A percentile compares a stretch with the other conserved stretches of the same genome.
These are phyloP conservation scores for Daldinia sp. DNA, from an alignment of 2,329 filamentous ascomycete species.

Conservation along the genomic window DNA sequence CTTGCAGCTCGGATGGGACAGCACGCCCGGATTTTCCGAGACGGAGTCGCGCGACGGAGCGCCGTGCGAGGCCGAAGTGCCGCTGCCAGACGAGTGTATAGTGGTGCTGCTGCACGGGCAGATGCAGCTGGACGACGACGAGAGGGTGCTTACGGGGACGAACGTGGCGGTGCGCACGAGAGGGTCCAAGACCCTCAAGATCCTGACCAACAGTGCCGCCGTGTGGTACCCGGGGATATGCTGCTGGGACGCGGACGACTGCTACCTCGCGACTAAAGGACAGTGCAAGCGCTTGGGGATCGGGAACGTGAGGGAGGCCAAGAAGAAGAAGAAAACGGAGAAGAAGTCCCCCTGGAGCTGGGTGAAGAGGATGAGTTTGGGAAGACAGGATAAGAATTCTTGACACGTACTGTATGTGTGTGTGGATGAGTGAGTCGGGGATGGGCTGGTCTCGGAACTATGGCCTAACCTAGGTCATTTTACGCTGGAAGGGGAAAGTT, in stretches of 20 bases:
- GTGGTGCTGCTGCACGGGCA: conserved; percentile 8
- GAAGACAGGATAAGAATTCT: background rate
- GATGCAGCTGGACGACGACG: conserved; percentile 17
- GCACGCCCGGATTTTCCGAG: background rate
- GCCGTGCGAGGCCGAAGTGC: background rate
- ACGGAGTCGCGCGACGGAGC: background rate
- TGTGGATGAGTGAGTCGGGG: no score
- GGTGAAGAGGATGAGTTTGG: background rate
- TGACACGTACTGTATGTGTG: background rate
- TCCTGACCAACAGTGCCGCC: conserved; percentile 13
- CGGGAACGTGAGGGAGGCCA: conserved; percentile 12
- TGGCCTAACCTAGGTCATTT: background rate
- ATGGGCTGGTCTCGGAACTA: background rate
- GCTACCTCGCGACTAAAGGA: conserved; percentile 5
- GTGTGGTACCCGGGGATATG: conserved; percentile 17
- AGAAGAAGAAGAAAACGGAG: conserved; percentile 4
- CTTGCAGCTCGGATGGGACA: conserved; percentile 6
- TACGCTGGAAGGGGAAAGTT: background rate
- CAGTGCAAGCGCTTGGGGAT: conserved; percentile 17
- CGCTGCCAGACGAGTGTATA: conserved; percentile 11
- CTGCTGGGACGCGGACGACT: conserved; percentile 13
- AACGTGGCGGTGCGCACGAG: conserved; percentile 8
- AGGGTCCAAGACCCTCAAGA: conserved; percentile 8
- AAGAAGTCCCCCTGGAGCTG: background rate
- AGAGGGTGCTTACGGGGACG: conserved; percentile 1